These are phyloP conservation scores for Xerocomus nothofagi DNA, from an alignment of 1,284 basidiomycete species.

Conservation along the genomic window DNA sequence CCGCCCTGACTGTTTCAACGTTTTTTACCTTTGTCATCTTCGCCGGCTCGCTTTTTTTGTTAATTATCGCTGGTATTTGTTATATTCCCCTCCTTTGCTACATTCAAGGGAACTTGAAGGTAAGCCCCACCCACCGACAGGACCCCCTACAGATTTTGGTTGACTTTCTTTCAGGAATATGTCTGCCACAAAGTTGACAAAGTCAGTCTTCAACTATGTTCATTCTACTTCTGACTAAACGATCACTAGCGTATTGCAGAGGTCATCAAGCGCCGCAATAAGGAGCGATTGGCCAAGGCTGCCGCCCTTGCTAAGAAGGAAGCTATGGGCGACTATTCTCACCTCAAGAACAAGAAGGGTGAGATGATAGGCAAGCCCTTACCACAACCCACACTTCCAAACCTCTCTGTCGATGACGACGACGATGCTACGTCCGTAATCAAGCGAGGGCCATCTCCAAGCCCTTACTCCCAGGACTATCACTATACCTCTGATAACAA, in stretches of 20 bases:
- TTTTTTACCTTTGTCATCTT: constrained; percentile 91
- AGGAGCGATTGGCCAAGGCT: constrained; percentile 81
- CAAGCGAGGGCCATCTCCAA: constrained; percentile 56
- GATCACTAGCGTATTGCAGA: constrained; percentile 77
- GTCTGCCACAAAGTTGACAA: constrained; percentile 99
- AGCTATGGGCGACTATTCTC: constrained; percentile 85
- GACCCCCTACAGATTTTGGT: not conserved
- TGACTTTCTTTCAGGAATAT: constrained; percentile 70
- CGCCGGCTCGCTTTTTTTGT: constrained; percentile 76
- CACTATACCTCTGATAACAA: constrained; percentile 46
- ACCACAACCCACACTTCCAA: constrained; percentile 95
- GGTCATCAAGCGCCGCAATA: constrained; percentile 90
- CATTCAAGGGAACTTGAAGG: constrained; percentile 95
- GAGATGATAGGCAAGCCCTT: constrained; percentile 79
- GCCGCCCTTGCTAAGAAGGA: constrained; percentile 87
- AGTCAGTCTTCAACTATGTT: constrained; percentile 41
- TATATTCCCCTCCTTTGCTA: constrained; percentile 93
- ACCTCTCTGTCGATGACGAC: constrained; percentile 78
- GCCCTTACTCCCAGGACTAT: constrained; percentile 55
- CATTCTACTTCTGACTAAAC: constrained; percentile 8
- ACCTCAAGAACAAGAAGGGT: constrained; percentile 93
- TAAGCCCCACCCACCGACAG: constrained; percentile 28
- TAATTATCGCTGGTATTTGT: constrained; percentile 82
- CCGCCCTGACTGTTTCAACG: constrained; percentile 83
- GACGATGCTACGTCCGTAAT: constrained; percentile 61